A percentile compares a stretch with the other conserved stretches of the same genome.
Conservation (phyloP, 345 rosid species). For the Eucalyptus camaldulensis region DNA sequence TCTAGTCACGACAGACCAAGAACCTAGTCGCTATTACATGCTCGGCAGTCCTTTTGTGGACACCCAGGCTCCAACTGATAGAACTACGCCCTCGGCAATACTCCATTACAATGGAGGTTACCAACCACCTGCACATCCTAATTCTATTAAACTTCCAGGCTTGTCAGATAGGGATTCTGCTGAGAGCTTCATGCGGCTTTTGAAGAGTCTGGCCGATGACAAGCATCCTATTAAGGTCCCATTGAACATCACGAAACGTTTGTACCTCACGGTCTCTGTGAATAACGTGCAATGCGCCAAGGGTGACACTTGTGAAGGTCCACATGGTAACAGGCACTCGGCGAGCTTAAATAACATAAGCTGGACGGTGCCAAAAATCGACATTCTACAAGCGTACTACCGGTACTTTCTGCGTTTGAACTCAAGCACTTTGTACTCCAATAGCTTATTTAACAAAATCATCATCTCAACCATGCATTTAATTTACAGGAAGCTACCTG, state of each 20-base stretch:
- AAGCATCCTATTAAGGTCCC: conserved; percentile 16
- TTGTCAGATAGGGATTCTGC: conserved; percentile 1
- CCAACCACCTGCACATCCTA: not conserved
- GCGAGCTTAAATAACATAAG: conserved; percentile 41
- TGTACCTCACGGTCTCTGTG: conserved; percentile 7
- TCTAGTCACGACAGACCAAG: conserved; percentile 15
- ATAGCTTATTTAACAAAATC: not conserved
- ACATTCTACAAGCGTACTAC: conserved; percentile 36
- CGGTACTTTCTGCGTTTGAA: not conserved
- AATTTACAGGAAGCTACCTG: not conserved
- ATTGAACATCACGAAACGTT: not conserved
- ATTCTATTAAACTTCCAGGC: conserved; percentile 4
- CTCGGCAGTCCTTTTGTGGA: conserved; percentile 12
- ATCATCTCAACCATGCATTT: not conserved
- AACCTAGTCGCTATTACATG: conserved; percentile 13
- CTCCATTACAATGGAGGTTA: conserved; percentile 14
- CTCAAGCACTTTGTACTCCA: not conserved
- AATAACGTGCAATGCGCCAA: conserved; percentile 3
- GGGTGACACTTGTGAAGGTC: not conserved
- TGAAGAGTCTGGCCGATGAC: not conserved
- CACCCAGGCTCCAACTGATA: not conserved
- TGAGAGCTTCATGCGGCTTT: not conserved
- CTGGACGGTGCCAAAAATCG: conserved; percentile 3
- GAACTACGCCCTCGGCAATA: conserved; percentile 10
- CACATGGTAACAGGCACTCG: not conserved